Conservation (phyloP, 2,329 filamentous ascomycete genomes). For the Onygenales sp. region DNA sequence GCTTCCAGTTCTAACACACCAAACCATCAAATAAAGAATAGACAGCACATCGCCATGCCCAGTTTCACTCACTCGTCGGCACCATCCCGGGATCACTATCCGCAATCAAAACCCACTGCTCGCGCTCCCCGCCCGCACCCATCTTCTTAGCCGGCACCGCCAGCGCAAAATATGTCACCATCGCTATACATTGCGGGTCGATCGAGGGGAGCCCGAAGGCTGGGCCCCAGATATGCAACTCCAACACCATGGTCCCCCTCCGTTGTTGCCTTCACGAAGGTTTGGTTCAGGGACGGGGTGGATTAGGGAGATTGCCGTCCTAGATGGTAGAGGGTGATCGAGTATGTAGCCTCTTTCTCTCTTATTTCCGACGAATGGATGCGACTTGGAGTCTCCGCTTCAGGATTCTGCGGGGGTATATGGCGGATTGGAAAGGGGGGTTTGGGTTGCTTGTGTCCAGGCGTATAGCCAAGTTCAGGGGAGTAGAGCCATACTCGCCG, state of each 20-base stretch:
- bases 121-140: conserved; percentile 14
- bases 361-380: too few species aligned
- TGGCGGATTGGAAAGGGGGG: too few species aligned
- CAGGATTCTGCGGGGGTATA: too few species aligned
- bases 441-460: too few species aligned
- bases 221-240: conserved; percentile 84
- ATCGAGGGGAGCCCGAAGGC: conserved; percentile 84
- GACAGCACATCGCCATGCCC: conserved; percentile 5
- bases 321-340: too few species aligned
- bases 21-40: background rate
- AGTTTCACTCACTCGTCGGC: conserved; percentile 52
- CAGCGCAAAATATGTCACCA: conserved; percentile 65
- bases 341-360: too few species aligned
- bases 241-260: conserved; percentile 43
- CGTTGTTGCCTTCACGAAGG: background rate
- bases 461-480: too few species aligned
- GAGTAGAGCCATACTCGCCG: too few species aligned
- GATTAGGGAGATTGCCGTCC: background rate
- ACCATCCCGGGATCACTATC: conserved; percentile 64
- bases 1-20: background rate
- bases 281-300: too few species aligned
- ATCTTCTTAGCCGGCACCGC: conserved; percentile 37
- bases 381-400: too few species aligned
- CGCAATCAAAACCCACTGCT: conserved; percentile 61
- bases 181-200: conserved; percentile 80